Evolutionary conservation across 257 asterid species (phyloP), one percentile per base, ranked within the genome.

Genomic region (Ajuga chamaepitys): DNA sequence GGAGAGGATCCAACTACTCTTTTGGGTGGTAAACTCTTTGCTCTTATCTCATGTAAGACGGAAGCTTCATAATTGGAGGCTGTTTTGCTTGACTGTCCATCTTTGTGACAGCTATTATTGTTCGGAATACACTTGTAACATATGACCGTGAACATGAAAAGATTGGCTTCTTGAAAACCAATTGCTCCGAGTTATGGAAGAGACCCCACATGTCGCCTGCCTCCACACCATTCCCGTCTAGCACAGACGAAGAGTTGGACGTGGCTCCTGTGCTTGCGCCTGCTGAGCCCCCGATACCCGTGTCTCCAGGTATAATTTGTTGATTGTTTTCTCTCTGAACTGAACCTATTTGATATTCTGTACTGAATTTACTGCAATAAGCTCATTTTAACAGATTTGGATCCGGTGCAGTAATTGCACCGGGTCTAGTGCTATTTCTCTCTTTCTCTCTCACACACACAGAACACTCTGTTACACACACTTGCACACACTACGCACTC

Each of bases 1-100:
- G 99, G 95, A 66, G 86, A 85, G 82, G 99, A 88, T 76, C 87
- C 93, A 16, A 94, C 99, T 53, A 94, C 99, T 73, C 96, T 90
- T 62, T 76, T 94, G 72, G 99, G 99, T 69, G 99, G 99, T 94
- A 81, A n/a, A n/a, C 24, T 40, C 56, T 68, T 45, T 30, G 42
- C 73, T 54, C 58, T 73, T 59, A 52, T 22, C 68, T 66, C 24
- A 11, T 66, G 52, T 67, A 30, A 4, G 48, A 63, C 63, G 40
- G 50, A 42, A 57, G 47, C 30, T 67, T 52, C 28, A 60, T 26
- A 48, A 14, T 57, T 34, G 21, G 40, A 9, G 45, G 22, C 10
- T 28, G 22, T 51, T 26, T 14, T 55, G 62, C 9, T 32, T 68
- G 37, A 24, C 25, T 14, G 30, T 71, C 22, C 64, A 71, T 63